Evolutionary conservation across 768 basidiomycete species (phyloP).

Genomic region (Rhizopogon vesiculosus): DNA sequence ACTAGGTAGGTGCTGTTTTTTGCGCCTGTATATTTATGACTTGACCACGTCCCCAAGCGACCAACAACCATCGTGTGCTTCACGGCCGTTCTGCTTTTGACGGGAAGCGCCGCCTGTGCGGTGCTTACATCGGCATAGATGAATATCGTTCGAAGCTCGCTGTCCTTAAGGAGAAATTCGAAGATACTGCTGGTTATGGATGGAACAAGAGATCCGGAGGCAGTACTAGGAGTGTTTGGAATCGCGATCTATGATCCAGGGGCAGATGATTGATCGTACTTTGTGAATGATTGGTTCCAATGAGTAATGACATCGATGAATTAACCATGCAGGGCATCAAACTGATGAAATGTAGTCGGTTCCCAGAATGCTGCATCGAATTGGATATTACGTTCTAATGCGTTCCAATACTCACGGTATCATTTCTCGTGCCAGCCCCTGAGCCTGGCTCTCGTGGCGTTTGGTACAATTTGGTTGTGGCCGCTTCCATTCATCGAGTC

Average conservation of each 20-base stretch:
- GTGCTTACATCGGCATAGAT: slow-evolving; percentile 90
- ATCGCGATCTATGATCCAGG: slow-evolving; percentile 39
- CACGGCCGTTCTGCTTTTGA: slow-evolving; percentile 92
- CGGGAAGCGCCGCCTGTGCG: slow-evolving; percentile 89
- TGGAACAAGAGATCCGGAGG: slow-evolving; percentile 12
- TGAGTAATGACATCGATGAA: background rate
- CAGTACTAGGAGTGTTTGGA: slow-evolving; percentile 53
- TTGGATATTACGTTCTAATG: background rate
- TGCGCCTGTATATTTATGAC: background rate
- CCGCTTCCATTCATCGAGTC: background rate
- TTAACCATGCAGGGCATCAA: background rate
- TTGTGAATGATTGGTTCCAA: background rate
- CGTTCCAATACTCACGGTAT: too few species aligned
- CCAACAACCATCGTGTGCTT: slow-evolving; percentile 91
- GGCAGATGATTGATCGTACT: background rate
- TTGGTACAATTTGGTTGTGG: background rate
- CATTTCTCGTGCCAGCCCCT: too few species aligned
- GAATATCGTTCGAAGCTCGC: slow-evolving; percentile 82
- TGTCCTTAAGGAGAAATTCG: slow-evolving; percentile 60
- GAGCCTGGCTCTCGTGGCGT: too few species aligned
- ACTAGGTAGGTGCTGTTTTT: slow-evolving; percentile 50
- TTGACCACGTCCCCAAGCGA: slow-evolving; percentile 39
- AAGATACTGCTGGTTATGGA: slow-evolving; percentile 19
- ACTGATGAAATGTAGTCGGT: background rate
- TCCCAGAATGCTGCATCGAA: background rate